These are phyloP conservation scores for Hymenoscyphus fraxineus DNA, from an alignment of 2,329 filamentous ascomycete genomes.

Conservation along the genomic window DNA sequence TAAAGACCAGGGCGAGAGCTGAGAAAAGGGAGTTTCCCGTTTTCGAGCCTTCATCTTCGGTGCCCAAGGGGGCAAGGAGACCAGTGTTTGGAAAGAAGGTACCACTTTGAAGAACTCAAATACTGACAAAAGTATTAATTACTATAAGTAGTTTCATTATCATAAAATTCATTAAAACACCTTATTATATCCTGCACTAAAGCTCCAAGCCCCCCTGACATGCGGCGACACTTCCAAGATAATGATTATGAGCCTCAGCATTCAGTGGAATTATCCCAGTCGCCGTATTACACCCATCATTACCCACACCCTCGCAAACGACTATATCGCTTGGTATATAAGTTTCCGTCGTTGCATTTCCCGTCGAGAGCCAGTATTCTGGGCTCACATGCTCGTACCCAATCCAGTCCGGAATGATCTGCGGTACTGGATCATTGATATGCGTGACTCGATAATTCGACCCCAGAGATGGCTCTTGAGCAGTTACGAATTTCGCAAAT, in stretches of 20 bases:
- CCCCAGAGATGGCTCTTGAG: constrained; percentile 32
- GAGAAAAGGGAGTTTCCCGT: constrained; percentile 9
- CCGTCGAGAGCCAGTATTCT: constrained; percentile 60
- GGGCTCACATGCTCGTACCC: constrained; percentile 63
- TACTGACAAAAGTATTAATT: not conserved
- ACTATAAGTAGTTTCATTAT: not conserved
- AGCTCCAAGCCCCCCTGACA: constrained; percentile 33
- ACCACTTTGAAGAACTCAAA: constrained; percentile 10
- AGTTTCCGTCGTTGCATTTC: constrained; percentile 33
- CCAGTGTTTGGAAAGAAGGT: constrained; percentile 16
- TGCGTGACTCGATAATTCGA: constrained; percentile 62
- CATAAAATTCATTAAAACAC: not conserved
- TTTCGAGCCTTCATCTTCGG: not conserved
- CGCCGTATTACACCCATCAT: constrained; percentile 49
- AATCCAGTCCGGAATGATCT: constrained; percentile 57
- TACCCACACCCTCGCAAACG: constrained; percentile 48
- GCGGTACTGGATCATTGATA: constrained; percentile 62
- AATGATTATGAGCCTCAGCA: constrained; percentile 44
- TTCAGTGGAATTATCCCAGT: constrained; percentile 38
- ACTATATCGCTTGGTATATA: constrained; percentile 42
- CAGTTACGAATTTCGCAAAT: constrained; percentile 28
- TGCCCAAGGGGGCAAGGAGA: constrained; percentile 7
- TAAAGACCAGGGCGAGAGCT: constrained; percentile 13
- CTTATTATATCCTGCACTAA: not conserved
- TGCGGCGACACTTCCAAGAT: constrained; percentile 44